phyloP scores from a whole-genome alignment of 2,329 filamentous ascomycete species.

The Pseudocercospora fijiensis region DNA sequence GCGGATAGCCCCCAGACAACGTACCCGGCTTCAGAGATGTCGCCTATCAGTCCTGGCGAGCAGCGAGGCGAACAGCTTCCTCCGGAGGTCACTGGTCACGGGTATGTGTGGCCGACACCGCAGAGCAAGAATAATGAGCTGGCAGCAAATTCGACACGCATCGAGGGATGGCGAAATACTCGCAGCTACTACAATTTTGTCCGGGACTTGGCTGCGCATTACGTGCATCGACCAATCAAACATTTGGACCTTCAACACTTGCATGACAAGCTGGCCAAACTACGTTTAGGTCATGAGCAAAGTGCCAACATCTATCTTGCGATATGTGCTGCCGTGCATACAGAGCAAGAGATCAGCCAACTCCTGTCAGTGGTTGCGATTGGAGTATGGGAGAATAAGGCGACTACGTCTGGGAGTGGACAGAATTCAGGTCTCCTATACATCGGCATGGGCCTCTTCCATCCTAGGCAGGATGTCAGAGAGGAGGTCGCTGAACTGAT shows the following conservation, averaged over 20 bases:
- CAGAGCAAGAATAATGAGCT: constrained; percentile 77
- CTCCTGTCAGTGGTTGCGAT: constrained; percentile 38
- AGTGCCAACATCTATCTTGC: constrained; percentile 83
- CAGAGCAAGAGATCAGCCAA: constrained; percentile 76
- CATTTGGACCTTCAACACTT: constrained; percentile 87
- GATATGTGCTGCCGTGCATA: constrained; percentile 62
- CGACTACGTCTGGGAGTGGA: constrained; percentile 19
- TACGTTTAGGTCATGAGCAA: constrained; percentile 73
- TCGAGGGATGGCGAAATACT: constrained; percentile 96
- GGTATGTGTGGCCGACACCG: constrained; percentile 93
- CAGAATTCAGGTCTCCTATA: constrained; percentile 25
- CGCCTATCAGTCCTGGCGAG: constrained; percentile 17
- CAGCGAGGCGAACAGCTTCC: constrained; percentile 23
- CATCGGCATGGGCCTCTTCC: constrained; percentile 83
- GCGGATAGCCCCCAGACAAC: constrained; percentile 38
- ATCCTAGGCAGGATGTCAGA: constrained; percentile 78
- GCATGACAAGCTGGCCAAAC: constrained; percentile 81
- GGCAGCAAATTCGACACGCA: constrained; percentile 84
- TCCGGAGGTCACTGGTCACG: constrained; percentile 62
- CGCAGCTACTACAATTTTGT: constrained; percentile 95
- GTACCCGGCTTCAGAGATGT: constrained; percentile 16
- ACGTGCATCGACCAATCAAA: constrained; percentile 59
- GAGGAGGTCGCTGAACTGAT: constrained; percentile 74
- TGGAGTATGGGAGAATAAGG: constrained; percentile 32
- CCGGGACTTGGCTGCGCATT: constrained; percentile 40